These are phyloP conservation scores for Conringia planisiliqua DNA, from an alignment of 345 rosid species.

Conservation along the genomic window DNA sequence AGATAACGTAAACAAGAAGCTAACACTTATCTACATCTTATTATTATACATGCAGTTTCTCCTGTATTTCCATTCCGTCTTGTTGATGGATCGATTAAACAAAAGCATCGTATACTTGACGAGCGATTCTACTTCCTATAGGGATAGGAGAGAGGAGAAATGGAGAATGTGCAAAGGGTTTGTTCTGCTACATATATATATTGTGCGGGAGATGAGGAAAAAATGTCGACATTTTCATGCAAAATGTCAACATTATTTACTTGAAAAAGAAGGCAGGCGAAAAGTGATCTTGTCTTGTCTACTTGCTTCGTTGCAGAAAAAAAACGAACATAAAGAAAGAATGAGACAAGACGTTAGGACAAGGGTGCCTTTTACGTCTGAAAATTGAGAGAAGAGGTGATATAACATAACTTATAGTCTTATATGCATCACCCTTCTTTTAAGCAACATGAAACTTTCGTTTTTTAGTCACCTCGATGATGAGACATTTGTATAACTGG, in stretches of 20 bases:
- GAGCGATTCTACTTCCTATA: background rate
- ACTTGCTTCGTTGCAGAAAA: background rate
- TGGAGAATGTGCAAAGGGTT: slow-evolving; percentile 11
- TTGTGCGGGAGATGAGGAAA: slow-evolving; percentile 7
- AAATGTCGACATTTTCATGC: slow-evolving; percentile 31
- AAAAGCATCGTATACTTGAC: background rate
- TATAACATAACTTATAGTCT: background rate
- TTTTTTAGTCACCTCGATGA: background rate
- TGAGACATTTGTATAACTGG: too few species aligned
- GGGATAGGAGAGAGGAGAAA: background rate
- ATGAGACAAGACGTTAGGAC: background rate
- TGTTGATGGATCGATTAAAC: background rate
- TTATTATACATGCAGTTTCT: background rate
- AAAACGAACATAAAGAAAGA: background rate
- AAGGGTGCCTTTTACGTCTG: background rate
- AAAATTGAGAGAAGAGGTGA: background rate
- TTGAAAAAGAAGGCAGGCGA: background rate
- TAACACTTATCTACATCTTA: background rate
- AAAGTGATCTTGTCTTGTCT: slow-evolving; percentile 10
- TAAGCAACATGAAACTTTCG: background rate
- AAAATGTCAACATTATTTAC: slow-evolving; percentile 17
- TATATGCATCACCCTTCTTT: background rate
- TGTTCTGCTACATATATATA: slow-evolving; percentile 3
- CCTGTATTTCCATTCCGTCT: background rate
- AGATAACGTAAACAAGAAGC: background rate